Conservation (phyloP, 139 green algal genomes). For the Tetraselmis chui region DNA sequence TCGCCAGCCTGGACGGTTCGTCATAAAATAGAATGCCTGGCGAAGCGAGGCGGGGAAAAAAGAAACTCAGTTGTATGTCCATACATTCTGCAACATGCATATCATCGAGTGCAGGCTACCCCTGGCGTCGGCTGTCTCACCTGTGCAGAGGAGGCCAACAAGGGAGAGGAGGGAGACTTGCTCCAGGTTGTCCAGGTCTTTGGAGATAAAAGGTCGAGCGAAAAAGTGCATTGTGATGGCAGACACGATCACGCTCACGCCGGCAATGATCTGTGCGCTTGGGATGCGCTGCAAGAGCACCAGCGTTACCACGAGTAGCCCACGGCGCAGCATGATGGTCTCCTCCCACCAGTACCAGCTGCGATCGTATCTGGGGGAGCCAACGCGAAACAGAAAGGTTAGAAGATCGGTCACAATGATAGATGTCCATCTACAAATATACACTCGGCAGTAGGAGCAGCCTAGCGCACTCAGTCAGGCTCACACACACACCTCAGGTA, state of each 20-base stretch:
- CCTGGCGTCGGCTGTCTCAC: not conserved
- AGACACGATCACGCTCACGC: not conserved
- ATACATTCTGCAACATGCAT: not conserved
- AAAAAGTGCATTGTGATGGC: not conserved
- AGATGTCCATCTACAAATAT: too few species aligned
- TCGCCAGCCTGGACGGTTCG: too few species aligned
- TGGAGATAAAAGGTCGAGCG: not conserved
- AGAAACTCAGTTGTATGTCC: not conserved
- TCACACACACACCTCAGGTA: not conserved
- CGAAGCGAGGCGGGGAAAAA: not conserved
- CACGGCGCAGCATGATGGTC: not conserved
- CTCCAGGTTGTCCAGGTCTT: not conserved
- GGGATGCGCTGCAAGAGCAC: not conserved
- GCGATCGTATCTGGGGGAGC: not conserved
- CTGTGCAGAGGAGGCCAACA: constrained; percentile 2
- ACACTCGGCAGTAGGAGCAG: too few species aligned
- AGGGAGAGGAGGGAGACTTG: not conserved
- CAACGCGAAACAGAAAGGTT: too few species aligned
- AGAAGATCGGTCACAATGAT: too few species aligned
- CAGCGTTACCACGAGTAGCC: not conserved
- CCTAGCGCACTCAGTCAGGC: too few species aligned
- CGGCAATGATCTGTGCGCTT: not conserved
- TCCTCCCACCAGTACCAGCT: not conserved
- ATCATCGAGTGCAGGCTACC: not conserved
- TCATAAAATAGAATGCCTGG: not conserved